Conservation (phyloP, 129 eudicot species). For the Oenanthe sinensis region DNA sequence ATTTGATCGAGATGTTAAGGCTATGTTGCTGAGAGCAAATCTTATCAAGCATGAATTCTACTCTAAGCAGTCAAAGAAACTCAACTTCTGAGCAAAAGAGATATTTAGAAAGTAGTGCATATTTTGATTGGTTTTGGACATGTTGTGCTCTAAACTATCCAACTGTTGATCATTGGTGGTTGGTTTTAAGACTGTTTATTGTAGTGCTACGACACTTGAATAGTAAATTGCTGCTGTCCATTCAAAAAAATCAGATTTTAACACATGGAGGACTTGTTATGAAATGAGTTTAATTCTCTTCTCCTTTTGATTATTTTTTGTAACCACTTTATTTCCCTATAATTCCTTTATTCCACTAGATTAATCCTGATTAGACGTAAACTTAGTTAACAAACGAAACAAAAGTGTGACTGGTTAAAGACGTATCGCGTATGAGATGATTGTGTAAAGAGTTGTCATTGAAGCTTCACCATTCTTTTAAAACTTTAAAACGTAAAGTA, state of each 20-base stretch:
- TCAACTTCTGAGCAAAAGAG: background rate
- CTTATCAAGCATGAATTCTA: slow-evolving; percentile 72
- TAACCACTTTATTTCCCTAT: too few species aligned
- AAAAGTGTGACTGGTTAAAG: too few species aligned
- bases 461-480: too few species aligned
- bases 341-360: too few species aligned
- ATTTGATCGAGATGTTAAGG: slow-evolving; percentile 80
- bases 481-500: too few species aligned
- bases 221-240: background rate
- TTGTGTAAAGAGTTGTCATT: too few species aligned
- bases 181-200: background rate
- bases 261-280: background rate
- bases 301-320: too few species aligned
- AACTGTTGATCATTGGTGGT: background rate
- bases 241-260: background rate
- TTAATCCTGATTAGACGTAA: too few species aligned
- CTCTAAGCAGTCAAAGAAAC: slow-evolving; percentile 45
- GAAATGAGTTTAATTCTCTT: too few species aligned
- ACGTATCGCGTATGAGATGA: too few species aligned
- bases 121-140: background rate
- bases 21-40: slow-evolving; percentile 85
- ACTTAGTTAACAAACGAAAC: too few species aligned
- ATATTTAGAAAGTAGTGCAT: background rate
- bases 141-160: background rate
- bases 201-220: background rate